Conservation (phyloP, 441 rosid genomes). For the Kokia cookei region DNA sequence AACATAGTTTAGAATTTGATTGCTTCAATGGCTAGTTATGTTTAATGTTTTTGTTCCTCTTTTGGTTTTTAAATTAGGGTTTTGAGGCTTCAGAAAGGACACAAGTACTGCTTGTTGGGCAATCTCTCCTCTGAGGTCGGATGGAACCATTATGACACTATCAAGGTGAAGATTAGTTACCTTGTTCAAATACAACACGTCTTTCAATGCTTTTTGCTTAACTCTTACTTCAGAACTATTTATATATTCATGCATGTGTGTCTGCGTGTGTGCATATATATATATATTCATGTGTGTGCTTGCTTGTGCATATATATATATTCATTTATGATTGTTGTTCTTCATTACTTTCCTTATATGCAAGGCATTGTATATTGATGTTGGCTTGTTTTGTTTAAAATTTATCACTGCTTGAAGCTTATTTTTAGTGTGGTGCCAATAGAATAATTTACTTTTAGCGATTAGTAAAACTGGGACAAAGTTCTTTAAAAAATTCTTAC, state of each 20-base stretch:
- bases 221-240: neutral
- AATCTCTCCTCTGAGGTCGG: constrained; percentile 79
- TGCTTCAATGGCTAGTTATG: neutral
- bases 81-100: constrained; percentile 83
- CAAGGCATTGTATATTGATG: no score
- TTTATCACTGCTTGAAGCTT: no score
- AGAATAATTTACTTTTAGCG: no score
- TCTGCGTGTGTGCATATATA: neutral
- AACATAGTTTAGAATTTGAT: neutral
- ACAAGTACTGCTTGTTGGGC: constrained; percentile 69
- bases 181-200: neutral
- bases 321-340: neutral
- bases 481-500: no score
- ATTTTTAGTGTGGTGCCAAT: no score
- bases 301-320: neutral
- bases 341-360: neutral
- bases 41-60: neutral
- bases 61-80: constrained; percentile 37
- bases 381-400: no score
- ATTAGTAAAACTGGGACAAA: no score
- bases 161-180: constrained; percentile 41
- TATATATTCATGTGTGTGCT: neutral
- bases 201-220: neutral
- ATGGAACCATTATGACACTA: constrained; percentile 83
- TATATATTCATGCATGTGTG: neutral